Evolutionary conservation across 2,329 filamentous ascomycete species (phyloP).

Genomic region (Aspergillus glaucus): DNA sequence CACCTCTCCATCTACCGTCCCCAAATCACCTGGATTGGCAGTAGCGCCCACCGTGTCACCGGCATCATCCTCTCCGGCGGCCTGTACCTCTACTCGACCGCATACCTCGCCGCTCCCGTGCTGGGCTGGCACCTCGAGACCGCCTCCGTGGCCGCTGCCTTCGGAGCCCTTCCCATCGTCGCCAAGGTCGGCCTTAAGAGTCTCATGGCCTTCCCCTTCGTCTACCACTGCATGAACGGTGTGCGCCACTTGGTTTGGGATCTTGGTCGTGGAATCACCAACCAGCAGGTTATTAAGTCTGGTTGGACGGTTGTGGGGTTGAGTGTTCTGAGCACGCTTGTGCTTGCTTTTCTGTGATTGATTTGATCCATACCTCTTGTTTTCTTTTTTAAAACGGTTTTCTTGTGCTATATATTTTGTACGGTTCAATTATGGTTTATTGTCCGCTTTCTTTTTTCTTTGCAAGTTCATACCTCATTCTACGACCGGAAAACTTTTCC

Average conservation of each 20-base stretch:
- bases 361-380: conserved; percentile 26
- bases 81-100: conserved; percentile 72
- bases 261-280: conserved; percentile 55
- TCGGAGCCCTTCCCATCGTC: conserved; percentile 55
- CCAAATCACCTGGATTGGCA: conserved; percentile 77
- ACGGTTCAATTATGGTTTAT: conserved; percentile 16
- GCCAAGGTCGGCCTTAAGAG: conserved; percentile 57
- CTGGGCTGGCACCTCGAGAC: conserved; percentile 66
- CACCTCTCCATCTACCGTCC: conserved; percentile 82
- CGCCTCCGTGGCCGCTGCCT: conserved; percentile 56
- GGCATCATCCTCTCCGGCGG: conserved; percentile 64
- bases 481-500: background rate
- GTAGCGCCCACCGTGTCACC: conserved; percentile 76
- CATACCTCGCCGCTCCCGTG: conserved; percentile 74
- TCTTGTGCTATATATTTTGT: conserved; percentile 19
- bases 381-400: conserved; percentile 20
- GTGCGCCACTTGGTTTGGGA: conserved; percentile 68
- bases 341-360: conserved; percentile 41
- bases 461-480: conserved; percentile 4
- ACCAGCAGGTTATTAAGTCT: conserved; percentile 58
- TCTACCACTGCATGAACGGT: conserved; percentile 64
- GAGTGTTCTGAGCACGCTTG: conserved; percentile 45
- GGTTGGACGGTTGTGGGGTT: conserved; percentile 59
- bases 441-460: conserved; percentile 7
- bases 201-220: conserved; percentile 57